Evolutionary conservation across 164 flowering plant species (phyloP), one percentile per base, ranked within the genome.

Genomic region (Umbellularia californica): DNA sequence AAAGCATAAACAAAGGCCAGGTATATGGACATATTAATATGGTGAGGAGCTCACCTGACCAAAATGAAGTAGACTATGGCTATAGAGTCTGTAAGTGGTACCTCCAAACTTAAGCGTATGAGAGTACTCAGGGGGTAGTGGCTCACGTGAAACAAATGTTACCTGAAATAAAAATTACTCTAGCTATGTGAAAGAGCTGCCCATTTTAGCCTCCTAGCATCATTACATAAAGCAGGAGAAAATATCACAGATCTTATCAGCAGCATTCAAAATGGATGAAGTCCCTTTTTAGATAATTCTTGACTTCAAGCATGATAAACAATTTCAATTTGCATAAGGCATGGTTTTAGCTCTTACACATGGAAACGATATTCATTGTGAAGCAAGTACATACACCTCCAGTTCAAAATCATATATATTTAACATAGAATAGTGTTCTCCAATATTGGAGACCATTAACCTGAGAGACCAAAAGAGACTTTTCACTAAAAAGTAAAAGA

Each of bases 61-160:
- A 82, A 87, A 88, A 70, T 93, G 90, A 82, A 95, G 98, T 79
- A 92, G 87, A 79, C 99, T 95, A 84, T 95, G 93, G 81, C 97
- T 93, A 74, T 93, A 95, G 55, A 95, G 92, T 67, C 79, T 89
- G 83, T 95, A 95, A 1, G 92, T 87, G 55, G 74, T 50, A 77
- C 89, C 88, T 68, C 97, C 90, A 79, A 82, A 87, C 66, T 79
- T 87, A 47, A 93, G 74, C 2, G 83, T 77, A 23, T 81, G 92
- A n/a, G 88, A 85, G 77, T 86, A 85, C 80, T 91, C 95, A 66
- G 89, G 79, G 22, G 94, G 97, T 70, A 93, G 58, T 1, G 83
- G 83, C 72, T 92, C 98, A 82, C 79, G 83, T 52, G 99, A 83
- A 74, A 88, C 92, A 88, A 93, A 95, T 11, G 98, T 90, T n/a